Evolutionary conservation across 2,329 filamentous ascomycete genomes (phyloP).

Genomic region (Pestalotiopsis sp.): DNA sequence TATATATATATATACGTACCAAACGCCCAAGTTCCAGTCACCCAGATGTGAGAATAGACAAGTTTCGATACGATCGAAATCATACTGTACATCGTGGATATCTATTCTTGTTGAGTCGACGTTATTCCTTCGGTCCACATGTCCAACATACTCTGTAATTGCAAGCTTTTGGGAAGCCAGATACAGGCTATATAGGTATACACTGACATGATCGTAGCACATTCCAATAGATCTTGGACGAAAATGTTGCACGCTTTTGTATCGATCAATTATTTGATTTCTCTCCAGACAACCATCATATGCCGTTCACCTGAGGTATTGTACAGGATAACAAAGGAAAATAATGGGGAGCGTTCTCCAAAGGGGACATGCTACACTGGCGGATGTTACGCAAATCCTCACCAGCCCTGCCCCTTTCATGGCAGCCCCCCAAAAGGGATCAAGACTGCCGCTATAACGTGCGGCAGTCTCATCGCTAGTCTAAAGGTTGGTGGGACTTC

Average conservation of each 20-base stretch:
- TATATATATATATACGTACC: neutral
- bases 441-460: neutral
- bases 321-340: conserved; percentile 18
- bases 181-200: no score
- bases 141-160: no score
- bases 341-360: conserved; percentile 2
- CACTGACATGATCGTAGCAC: no score
- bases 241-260: neutral
- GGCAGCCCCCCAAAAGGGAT: neutral
- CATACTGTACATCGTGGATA: no score
- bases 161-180: no score
- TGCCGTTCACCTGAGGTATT: conserved; percentile 12
- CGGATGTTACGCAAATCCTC: neutral
- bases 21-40: neutral
- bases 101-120: no score
- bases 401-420: neutral
- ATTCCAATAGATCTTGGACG: no score
- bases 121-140: no score
- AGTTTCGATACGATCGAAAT: no score
- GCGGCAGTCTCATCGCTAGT: neutral
- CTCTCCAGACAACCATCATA: conserved; percentile 6
- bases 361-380: conserved; percentile 10
- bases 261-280: conserved; percentile 12
- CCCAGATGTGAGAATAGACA: no score
- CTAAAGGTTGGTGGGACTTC: neutral